Evolutionary conservation across 108 stramenopile genomes (phyloP), one percentile per base, ranked within the genome.

Genomic region (Aureococcus anophagefferens): DNA sequence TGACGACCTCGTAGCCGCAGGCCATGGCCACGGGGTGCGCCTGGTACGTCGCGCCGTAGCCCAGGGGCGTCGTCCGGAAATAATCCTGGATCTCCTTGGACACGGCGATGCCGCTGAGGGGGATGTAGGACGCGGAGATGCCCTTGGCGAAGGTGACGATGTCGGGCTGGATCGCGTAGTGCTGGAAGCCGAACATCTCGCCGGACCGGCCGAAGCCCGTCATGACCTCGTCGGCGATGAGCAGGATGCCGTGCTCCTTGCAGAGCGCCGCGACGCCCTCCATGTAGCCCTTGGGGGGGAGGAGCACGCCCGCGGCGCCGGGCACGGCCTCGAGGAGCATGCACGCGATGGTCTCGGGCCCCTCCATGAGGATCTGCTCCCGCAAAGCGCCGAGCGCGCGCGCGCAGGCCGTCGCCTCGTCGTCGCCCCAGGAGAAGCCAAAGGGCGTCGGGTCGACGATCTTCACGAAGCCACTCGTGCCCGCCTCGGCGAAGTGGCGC

Each of bases 21-120:
- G 88, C 88, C 72, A 88, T 68, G 66, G 85, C 82, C 28, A 88
- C 85, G n/a, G 88, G 85, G 37, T 88, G 88, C 34, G 80, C 85
- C 66, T 85, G 82, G 72, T 73, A 73, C 29, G 64, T 72, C 32
- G 40, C 30, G 1, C 72, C 88, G 77, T 80, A 86, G 11, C 85
- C 85, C 30, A 86, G 73, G 5, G 88, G 82, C 32, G 83, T 84
- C 67, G 85, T 84, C 65, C 86, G 85, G 66, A 88, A 88, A 70
- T 81, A 86, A 0, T 85, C 70, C 79, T 83, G 78, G 63, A 88
- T 84, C 64, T 86, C 74, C 30, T 69, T 65, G 70, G 35, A 76
- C 74, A 83, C 78, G 0, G 85, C 88, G 5, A 83, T 79, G 77
- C 86, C 78, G 45, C 80, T 79, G 32, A 88, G 35, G 0, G 88